Evolutionary conservation across 2,329 filamentous ascomycete species (phyloP).

Genomic region (Aaosphaeria pasadenensis): DNA sequence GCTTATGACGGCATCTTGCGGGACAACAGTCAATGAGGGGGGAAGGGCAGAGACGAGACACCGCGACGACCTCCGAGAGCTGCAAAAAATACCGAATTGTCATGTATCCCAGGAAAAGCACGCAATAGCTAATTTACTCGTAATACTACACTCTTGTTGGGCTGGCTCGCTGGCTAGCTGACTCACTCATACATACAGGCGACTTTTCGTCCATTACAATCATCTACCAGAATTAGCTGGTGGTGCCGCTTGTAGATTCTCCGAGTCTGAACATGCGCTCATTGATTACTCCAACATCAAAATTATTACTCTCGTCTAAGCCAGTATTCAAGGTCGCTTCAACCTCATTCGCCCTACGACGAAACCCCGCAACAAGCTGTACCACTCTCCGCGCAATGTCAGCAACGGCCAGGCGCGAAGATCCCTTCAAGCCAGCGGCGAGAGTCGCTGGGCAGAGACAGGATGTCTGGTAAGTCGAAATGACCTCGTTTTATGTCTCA

Average conservation of each 20-base stretch:
- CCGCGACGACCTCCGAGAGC: background rate
- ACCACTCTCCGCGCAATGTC: constrained; percentile 33
- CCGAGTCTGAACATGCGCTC: constrained; percentile 8
- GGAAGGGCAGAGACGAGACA: background rate
- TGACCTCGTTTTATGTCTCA: constrained; percentile 1
- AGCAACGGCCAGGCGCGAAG: constrained; percentile 28
- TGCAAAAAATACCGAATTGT: background rate
- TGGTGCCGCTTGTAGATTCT: background rate
- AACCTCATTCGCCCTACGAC: background rate
- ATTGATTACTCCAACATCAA: constrained; percentile 5
- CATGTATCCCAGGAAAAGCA: constrained; percentile 12
- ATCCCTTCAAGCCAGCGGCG: constrained; percentile 52
- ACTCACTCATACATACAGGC: background rate
- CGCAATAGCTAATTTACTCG: constrained; percentile 16
- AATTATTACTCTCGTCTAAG: background rate
- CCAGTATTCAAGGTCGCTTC: background rate
- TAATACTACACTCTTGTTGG: too few species aligned
- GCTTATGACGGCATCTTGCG: constrained; percentile 27
- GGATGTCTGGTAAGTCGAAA: constrained; percentile 53
- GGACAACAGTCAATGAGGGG: background rate
- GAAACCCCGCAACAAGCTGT: constrained; percentile 9
- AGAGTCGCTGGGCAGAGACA: constrained; percentile 54
- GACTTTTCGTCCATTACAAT: background rate
- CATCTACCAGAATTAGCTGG: background rate
- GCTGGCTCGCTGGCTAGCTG: background rate